Evolutionary conservation across 805 yeast genomes (phyloP).

Genomic region (Torulaspora quercuum): DNA sequence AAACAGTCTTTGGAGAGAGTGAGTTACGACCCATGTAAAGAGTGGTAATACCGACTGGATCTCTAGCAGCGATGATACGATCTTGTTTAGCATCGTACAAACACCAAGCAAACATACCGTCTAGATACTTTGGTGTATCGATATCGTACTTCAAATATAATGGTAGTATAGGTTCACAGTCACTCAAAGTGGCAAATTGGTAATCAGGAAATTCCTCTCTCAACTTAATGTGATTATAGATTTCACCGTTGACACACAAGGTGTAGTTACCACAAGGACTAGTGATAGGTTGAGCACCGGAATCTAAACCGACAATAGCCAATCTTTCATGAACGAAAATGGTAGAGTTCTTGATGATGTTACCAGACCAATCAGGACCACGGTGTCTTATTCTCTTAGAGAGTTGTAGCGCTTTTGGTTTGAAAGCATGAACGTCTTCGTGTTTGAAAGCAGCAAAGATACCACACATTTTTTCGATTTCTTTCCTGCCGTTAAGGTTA

Average conservation of each 20-base stretch:
- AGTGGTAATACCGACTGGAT: constrained; percentile 96
- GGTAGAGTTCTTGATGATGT: constrained; percentile 71
- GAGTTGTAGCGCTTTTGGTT: constrained; percentile 82
- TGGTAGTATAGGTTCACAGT: constrained; percentile 98
- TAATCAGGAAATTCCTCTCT: constrained; percentile 75
- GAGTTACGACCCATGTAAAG: constrained; percentile 88
- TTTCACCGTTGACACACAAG: constrained; percentile 94
- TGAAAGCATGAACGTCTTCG: constrained; percentile 74
- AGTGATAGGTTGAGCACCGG: constrained; percentile 97
- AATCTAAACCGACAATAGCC: constrained; percentile 94
- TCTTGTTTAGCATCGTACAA: constrained; percentile 80
- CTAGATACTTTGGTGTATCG: constrained; percentile 89
- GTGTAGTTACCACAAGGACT: constrained; percentile 69
- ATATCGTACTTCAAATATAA: constrained; percentile 78
- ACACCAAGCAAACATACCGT: constrained; percentile 98
- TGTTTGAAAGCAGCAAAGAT: constrained; percentile 90
- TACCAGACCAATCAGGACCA: constrained; percentile 99
- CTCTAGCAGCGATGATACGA: constrained; percentile 94
- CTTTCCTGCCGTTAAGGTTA: neutral
- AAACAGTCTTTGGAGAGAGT: constrained; percentile 66
- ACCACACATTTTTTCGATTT: constrained; percentile 77
- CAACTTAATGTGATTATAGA: constrained; percentile 90
- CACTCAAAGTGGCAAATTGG: constrained; percentile 78
- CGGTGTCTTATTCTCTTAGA: constrained; percentile 95
- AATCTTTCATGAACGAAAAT: constrained; percentile 92